Conservation (phyloP, 2,329 filamentous ascomycete species). For the Claviceps sorghi region DNA sequence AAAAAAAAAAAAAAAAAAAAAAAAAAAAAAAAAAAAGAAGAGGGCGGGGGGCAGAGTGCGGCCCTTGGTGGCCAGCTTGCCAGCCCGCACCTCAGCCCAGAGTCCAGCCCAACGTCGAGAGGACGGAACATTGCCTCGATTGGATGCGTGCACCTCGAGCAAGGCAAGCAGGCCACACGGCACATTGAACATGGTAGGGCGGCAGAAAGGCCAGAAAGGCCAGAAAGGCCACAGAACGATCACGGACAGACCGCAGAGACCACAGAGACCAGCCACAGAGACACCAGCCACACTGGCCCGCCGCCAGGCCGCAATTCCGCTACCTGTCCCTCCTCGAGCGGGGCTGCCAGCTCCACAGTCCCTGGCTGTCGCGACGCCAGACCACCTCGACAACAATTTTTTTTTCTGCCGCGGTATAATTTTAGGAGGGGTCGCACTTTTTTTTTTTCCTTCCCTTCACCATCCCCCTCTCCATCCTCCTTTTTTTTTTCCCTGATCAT, state of each 20-base stretch:
- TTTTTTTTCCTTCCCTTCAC: conserved; percentile 4
- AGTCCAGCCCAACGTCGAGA: too few species aligned
- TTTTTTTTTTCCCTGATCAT: conserved; percentile 3
- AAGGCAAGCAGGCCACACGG: too few species aligned
- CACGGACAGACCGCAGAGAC: too few species aligned
- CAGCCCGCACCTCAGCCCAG: too few species aligned
- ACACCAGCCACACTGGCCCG: background rate
- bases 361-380: conserved; percentile 2
- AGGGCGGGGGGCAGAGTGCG: background rate
- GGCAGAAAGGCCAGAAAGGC: background rate
- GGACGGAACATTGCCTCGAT: too few species aligned
- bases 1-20: background rate
- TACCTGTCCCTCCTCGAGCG: conserved; percentile 5
- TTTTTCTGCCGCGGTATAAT: conserved; percentile 7
- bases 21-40: background rate
- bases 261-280: background rate
- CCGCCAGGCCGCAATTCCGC: background rate
- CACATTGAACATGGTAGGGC: background rate
- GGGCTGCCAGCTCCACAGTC: conserved; percentile 1
- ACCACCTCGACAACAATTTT: conserved; percentile 6
- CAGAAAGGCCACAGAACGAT: too few species aligned
- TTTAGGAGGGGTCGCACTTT: conserved; percentile 5
- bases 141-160: too few species aligned
- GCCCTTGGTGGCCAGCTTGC: too few species aligned
- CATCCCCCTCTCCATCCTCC: background rate